These are phyloP conservation scores for Plasmodium adleri DNA, from an alignment of 169 alveolate species.

Conservation along the genomic window DNA sequence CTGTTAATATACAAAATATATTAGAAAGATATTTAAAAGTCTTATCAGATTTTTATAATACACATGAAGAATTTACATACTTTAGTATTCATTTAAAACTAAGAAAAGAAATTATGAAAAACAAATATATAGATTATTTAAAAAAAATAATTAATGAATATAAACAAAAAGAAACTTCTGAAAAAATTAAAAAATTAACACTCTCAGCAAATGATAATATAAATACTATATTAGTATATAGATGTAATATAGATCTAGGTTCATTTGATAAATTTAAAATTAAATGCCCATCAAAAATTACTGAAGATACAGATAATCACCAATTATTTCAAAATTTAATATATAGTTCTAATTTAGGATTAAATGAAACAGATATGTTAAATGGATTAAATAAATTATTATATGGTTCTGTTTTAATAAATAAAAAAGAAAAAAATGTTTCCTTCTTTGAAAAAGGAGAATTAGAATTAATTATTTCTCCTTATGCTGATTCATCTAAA, in stretches of 20 bases:
- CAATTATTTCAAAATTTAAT: not conserved
- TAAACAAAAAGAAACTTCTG: not conserved
- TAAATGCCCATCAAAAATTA: slow-evolving; percentile 32
- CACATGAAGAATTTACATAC: slow-evolving; percentile 25
- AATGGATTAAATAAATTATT: slow-evolving; percentile 21
- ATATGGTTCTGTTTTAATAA: slow-evolving; percentile 37
- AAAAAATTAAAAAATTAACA: too few species aligned
- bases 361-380: slow-evolving; percentile 6
- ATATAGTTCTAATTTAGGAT: slow-evolving; percentile 48
- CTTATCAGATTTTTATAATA: not conserved
- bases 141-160: slow-evolving; percentile 16
- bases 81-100: slow-evolving; percentile 42
- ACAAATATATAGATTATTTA: slow-evolving; percentile 45
- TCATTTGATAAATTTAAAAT: slow-evolving; percentile 37
- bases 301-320: too few species aligned
- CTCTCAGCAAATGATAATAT: not conserved
- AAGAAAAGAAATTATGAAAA: slow-evolving; percentile 39
- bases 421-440: slow-evolving; percentile 13
- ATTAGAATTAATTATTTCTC: slow-evolving; percentile 44
- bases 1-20: slow-evolving; percentile 6
- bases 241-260: slow-evolving; percentile 44
- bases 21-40: slow-evolving; percentile 9
- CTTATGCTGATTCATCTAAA: slow-evolving; percentile 52
- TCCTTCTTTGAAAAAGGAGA: slow-evolving; percentile 64
- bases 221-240: slow-evolving; percentile 21